Evolutionary conservation across 2,329 filamentous ascomycete genomes (phyloP).

Genomic region (Onygenales sp.): DNA sequence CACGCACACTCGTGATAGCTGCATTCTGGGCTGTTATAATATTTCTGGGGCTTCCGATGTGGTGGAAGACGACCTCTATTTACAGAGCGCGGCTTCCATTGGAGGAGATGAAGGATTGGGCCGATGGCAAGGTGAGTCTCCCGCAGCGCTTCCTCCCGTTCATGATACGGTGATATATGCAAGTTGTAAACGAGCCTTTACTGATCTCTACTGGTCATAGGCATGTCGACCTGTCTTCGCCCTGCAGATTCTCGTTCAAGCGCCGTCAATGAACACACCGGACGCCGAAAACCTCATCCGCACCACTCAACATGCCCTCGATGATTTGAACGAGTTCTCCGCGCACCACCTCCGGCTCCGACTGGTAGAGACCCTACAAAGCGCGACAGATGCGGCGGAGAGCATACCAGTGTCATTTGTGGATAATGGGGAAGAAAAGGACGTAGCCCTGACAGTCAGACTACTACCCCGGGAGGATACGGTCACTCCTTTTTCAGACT

Average conservation of each 20-base stretch:
- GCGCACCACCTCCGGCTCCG: constrained; percentile 72
- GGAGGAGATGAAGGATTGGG: constrained; percentile 81
- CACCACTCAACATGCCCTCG: constrained; percentile 75
- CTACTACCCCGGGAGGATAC: constrained; percentile 46
- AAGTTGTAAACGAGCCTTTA: constrained; percentile 2
- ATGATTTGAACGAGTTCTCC: constrained; percentile 78
- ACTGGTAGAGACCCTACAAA: constrained; percentile 37
- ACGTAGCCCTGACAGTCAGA: constrained; percentile 58
- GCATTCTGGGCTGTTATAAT: constrained; percentile 89
- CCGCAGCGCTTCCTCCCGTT: background rate
- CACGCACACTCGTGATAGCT: constrained; percentile 64
- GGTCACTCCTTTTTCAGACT: constrained; percentile 47
- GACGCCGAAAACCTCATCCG: constrained; percentile 67
- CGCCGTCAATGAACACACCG: constrained; percentile 52
- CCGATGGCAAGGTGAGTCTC: constrained; percentile 67
- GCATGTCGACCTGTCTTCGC: constrained; percentile 83
- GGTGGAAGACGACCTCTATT: constrained; percentile 91
- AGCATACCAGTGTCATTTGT: constrained; percentile 4
- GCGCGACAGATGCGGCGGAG: constrained; percentile 1
- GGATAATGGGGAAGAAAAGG: constrained; percentile 2
- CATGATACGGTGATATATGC: background rate
- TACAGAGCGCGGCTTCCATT: constrained; percentile 78
- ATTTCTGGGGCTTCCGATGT: constrained; percentile 78
- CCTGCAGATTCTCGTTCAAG: constrained; percentile 67
- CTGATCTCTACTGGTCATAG: constrained; percentile 36